Evolutionary conservation across 2,329 filamentous ascomycete genomes (phyloP).

Genomic region (Cladophialophora bantiana): DNA sequence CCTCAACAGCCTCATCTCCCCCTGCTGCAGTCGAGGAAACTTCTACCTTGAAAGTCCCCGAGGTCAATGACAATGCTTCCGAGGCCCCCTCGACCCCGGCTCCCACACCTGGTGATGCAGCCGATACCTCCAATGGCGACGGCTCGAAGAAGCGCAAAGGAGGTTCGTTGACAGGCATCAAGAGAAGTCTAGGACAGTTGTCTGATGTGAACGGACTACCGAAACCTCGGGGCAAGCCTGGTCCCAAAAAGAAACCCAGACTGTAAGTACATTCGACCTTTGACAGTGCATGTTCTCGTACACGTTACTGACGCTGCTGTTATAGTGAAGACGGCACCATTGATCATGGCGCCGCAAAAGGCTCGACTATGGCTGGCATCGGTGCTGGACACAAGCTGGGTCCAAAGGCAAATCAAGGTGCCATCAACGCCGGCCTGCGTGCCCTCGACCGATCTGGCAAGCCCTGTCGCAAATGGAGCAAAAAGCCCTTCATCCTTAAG

Average conservation of each 20-base stretch:
- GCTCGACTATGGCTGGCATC: conserved; percentile 61
- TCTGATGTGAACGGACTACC: conserved; percentile 62
- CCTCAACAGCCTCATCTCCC: conserved; percentile 48
- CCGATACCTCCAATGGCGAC: conserved; percentile 55
- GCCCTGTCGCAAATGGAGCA: conserved; percentile 90
- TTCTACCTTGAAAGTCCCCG: conserved; percentile 51
- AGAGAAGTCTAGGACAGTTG: conserved; percentile 60
- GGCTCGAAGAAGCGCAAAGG: conserved; percentile 76
- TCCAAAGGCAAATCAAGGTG: conserved; percentile 94
- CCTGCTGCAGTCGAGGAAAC: conserved; percentile 42
- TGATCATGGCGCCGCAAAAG: conserved; percentile 49
- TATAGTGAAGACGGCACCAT: conserved; percentile 59
- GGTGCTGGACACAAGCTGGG: conserved; percentile 76
- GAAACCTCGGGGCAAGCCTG: conserved; percentile 85
- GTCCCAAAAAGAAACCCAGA: conserved; percentile 94
- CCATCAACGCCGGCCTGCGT: conserved; percentile 94
- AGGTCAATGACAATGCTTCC: conserved; percentile 48
- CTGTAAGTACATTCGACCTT: conserved; percentile 69
- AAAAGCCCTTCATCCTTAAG: conserved; percentile 82
- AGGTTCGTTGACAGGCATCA: conserved; percentile 70
- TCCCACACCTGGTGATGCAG: conserved; percentile 52
- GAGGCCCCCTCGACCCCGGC: conserved; percentile 48
- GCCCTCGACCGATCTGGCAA: conserved; percentile 91
- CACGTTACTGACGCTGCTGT: conserved; percentile 9
- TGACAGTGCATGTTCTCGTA: not conserved